Evolutionary conservation across 1,284 basidiomycete species (phyloP).

Genomic region (Ustilago cynodontis): DNA sequence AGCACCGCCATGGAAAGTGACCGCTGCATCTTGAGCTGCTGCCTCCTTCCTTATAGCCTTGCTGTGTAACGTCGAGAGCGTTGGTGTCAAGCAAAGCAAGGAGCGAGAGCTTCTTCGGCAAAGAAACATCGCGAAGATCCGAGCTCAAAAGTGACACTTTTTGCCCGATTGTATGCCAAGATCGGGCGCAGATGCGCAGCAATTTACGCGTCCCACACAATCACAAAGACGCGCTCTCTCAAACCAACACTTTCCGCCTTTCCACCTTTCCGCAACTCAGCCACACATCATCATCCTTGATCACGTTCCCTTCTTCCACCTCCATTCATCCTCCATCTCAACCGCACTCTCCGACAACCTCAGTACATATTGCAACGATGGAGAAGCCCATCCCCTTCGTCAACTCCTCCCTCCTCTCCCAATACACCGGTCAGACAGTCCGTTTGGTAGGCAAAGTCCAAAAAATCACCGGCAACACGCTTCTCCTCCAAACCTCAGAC

Average conservation of each 20-base stretch:
- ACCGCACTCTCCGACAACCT: too few relatives aligned
- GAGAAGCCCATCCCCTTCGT: conserved; percentile 63
- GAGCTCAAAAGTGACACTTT: conserved; percentile 21
- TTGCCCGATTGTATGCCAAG: neutral
- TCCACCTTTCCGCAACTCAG: neutral
- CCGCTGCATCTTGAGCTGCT: conserved; percentile 2
- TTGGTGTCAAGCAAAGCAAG: neutral
- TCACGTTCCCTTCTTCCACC: neutral
- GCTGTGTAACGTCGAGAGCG: too few relatives aligned
- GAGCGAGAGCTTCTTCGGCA: conserved; percentile 6
- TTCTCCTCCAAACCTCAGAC: conserved; percentile 63
- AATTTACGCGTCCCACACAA: conserved; percentile 11
- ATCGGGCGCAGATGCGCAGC: conserved; percentile 3
- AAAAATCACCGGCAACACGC: conserved; percentile 56
- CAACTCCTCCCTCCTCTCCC: conserved; percentile 62
- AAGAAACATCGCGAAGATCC: neutral
- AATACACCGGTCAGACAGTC: conserved; percentile 53
- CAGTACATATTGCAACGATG: too few relatives aligned
- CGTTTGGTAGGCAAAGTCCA: conserved; percentile 64
- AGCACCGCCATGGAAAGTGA: neutral
- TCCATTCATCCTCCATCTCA: neutral
- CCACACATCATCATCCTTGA: neutral
- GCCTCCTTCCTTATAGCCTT: neutral
- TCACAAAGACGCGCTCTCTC: conserved; percentile 1
- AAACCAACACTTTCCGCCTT: conserved; percentile 18